A percentile compares a stretch with the other conserved stretches of the same genome.
These are phyloP conservation scores for Nepenthes alata DNA, from an alignment of 179 eudicot genomes.

Conservation along the genomic window DNA sequence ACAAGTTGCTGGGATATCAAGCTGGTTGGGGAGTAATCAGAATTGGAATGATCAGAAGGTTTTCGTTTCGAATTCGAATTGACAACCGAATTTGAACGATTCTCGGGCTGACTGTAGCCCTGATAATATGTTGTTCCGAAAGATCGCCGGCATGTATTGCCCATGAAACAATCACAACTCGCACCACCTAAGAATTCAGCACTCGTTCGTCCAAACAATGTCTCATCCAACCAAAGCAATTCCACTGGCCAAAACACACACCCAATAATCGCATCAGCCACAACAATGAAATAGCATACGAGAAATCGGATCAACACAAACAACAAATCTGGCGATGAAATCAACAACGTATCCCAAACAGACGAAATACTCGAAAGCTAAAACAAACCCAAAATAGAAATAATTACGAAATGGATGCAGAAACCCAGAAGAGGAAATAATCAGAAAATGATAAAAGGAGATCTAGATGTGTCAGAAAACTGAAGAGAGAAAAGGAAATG, in stretches of 20 bases:
- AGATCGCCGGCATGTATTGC: slow-evolving; percentile 91
- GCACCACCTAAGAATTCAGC: slow-evolving; percentile 15
- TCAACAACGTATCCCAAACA: not conserved
- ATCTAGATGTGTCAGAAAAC: slow-evolving; percentile 12
- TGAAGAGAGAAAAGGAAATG: not conserved
- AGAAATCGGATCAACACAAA: not conserved
- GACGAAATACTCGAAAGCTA: slow-evolving; percentile 8
- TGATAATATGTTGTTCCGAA: slow-evolving; percentile 35
- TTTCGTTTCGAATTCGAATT: slow-evolving; percentile 28
- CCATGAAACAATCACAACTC: slow-evolving; percentile 54
- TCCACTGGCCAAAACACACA: slow-evolving; percentile 11
- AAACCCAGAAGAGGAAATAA: not conserved
- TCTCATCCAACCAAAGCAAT: slow-evolving; percentile 18
- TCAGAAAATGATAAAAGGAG: not conserved
- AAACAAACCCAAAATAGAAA: slow-evolving; percentile 8
- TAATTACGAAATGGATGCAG: slow-evolving; percentile 1
- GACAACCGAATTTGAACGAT: slow-evolving; percentile 18
- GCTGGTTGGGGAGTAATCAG: slow-evolving; percentile 33
- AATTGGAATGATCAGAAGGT: slow-evolving; percentile 28
- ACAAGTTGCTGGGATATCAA: slow-evolving; percentile 31
- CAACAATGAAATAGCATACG: slow-evolving; percentile 3
- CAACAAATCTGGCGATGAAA: slow-evolving; percentile 5
- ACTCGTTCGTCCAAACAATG: slow-evolving; percentile 14
- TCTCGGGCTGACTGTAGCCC: slow-evolving; percentile 51
- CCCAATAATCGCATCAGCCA: slow-evolving; percentile 1